Conservation (phyloP, 768 basidiomycete genomes). For the Galerina sulciceps region DNA sequence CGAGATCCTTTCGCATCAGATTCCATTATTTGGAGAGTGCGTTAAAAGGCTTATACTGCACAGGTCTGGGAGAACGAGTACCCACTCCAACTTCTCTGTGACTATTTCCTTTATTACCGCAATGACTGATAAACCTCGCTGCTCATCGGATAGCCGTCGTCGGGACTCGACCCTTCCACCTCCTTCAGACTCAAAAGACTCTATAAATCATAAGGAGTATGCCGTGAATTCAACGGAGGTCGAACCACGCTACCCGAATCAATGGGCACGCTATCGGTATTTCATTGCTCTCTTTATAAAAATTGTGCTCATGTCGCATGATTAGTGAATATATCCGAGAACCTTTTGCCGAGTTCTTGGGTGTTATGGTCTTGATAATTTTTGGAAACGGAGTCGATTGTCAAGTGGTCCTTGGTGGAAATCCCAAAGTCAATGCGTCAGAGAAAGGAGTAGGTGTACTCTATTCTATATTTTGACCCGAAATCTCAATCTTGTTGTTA, state of each 20-base stretch:
- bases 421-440: slow-evolving; percentile 45
- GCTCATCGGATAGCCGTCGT: slow-evolving; percentile 7
- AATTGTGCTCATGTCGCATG: not conserved
- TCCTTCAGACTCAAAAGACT: slow-evolving; percentile 5
- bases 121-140: slow-evolving; percentile 3
- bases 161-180: slow-evolving; percentile 1
- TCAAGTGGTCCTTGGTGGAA: slow-evolving; percentile 56
- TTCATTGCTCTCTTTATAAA: slow-evolving; percentile 5
- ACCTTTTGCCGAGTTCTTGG: slow-evolving; percentile 67
- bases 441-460: slow-evolving; percentile 57
- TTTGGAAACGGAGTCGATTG: slow-evolving; percentile 64
- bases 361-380: slow-evolving; percentile 59
- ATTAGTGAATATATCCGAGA: slow-evolving; percentile 55
- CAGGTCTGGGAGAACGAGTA: too few species aligned
- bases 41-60: too few species aligned
- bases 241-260: slow-evolving; percentile 48
- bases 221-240: slow-evolving; percentile 28
- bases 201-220: slow-evolving; percentile 18
- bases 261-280: slow-evolving; percentile 62
- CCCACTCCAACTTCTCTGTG: too few species aligned
- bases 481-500: slow-evolving; percentile 4
- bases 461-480: not conserved
- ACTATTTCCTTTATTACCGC: too few species aligned
- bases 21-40: too few species aligned
- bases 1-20: too few species aligned